These are phyloP conservation scores for Cyanodermella asteris DNA, from an alignment of 2,329 filamentous ascomycete genomes.

Conservation along the genomic window DNA sequence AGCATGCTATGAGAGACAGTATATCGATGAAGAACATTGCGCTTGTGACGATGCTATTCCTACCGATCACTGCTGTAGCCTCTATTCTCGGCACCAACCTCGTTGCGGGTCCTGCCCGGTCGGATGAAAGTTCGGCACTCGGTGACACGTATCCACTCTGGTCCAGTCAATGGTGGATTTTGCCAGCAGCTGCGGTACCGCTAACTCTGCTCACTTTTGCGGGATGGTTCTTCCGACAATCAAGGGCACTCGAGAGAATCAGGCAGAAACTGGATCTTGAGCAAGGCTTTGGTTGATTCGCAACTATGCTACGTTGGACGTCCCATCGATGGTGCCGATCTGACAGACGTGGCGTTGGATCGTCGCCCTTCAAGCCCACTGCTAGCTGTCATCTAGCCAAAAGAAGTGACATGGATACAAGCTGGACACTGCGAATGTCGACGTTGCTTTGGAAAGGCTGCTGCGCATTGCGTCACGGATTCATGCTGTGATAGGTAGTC, in stretches of 20 bases:
- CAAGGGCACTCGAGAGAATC: neutral
- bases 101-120: neutral
- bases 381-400: too few relatives aligned
- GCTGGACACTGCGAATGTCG: too few relatives aligned
- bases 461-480: too few relatives aligned
- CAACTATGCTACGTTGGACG: neutral
- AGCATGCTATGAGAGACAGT: too few relatives aligned
- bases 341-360: too few relatives aligned
- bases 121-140: conserved; percentile 1
- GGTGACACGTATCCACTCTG: too few relatives aligned
- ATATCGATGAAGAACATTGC: conserved; percentile 5
- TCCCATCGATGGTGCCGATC: neutral
- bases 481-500: too few relatives aligned
- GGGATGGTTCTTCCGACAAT: conserved; percentile 1
- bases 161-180: conserved; percentile 4
- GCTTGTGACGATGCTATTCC: conserved; percentile 4
- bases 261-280: too few relatives aligned
- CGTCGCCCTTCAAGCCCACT: too few relatives aligned
- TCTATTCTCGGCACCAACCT: conserved; percentile 4
- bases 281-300: neutral
- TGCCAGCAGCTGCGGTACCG: conserved; percentile 3
- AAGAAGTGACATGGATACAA: too few relatives aligned
- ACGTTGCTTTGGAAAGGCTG: too few relatives aligned
- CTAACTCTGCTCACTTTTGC: conserved; percentile 3
- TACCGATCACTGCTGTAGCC: conserved; percentile 4